These are phyloP conservation scores for Chloranthus sessilifolius DNA, from an alignment of 164 flowering plant genomes.

Conservation along the genomic window DNA sequence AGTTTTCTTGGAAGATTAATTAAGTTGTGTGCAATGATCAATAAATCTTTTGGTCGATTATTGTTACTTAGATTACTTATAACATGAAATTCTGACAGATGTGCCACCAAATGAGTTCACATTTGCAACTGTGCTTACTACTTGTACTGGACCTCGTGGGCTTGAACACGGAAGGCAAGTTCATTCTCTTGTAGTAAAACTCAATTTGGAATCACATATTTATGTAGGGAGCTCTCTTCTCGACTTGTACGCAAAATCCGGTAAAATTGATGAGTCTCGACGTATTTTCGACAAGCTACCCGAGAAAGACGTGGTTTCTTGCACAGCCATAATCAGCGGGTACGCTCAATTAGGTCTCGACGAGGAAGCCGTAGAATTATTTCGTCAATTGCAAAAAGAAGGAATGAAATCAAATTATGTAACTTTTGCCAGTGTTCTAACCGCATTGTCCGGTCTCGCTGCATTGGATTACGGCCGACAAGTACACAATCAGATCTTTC, in stretches of 20 bases:
- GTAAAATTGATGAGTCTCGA: constrained; percentile 25
- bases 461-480: constrained; percentile 29
- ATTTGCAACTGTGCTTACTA: constrained; percentile 25
- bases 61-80: background rate
- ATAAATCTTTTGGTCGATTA: no score
- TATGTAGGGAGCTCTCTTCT: constrained; percentile 32
- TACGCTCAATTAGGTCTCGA: constrained; percentile 30
- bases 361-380: constrained; percentile 26
- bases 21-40: no score
- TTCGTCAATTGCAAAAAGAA: constrained; percentile 19
- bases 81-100: constrained; percentile 15
- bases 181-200: constrained; percentile 22
- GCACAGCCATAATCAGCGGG: constrained; percentile 29
- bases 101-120: constrained; percentile 27
- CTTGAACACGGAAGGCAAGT: constrained; percentile 22
- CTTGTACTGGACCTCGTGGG: constrained; percentile 19
- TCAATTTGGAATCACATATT: constrained; percentile 16
- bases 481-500: constrained; percentile 19
- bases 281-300: constrained; percentile 19
- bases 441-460: constrained; percentile 28
- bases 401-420: constrained; percentile 33
- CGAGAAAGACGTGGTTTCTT: constrained; percentile 28
- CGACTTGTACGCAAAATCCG: constrained; percentile 32
- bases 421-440: constrained; percentile 26
- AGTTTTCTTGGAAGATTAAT: no score